Evolutionary conservation across 441 rosid species (phyloP).

Genomic region (Erodium texanum): DNA sequence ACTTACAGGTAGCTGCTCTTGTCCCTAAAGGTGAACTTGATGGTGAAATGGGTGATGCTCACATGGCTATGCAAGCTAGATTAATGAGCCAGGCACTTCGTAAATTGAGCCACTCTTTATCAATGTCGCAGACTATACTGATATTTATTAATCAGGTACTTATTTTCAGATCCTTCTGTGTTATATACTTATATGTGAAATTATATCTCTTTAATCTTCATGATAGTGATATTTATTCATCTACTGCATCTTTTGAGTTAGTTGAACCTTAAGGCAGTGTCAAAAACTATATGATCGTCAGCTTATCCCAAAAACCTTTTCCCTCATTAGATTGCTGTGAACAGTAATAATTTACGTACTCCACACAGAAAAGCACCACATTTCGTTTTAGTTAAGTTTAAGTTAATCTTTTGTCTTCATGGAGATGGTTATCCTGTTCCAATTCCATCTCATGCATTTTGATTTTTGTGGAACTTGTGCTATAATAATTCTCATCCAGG

Average conservation of each 20-base stretch:
- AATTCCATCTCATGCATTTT: no score
- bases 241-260: neutral
- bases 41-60: slow-evolving; percentile 99
- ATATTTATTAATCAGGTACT: slow-evolving; percentile 87
- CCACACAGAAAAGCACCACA: no score
- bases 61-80: slow-evolving; percentile 99
- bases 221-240: neutral
- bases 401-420: no score
- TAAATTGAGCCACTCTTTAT: slow-evolving; percentile 87
- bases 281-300: neutral
- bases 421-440: no score
- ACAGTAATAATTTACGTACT: no score
- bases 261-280: neutral
- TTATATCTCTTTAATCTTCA: no score
- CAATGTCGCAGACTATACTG: slow-evolving; percentile 66
- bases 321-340: no score
- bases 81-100: slow-evolving; percentile 98
- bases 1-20: slow-evolving; percentile 82
- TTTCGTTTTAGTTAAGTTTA: no score
- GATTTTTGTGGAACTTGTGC: neutral
- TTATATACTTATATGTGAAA: no score
- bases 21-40: slow-evolving; percentile 98
- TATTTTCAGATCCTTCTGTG: neutral
- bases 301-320: neutral
- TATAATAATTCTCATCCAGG: slow-evolving; percentile 31